phyloP scores from a whole-genome alignment of 148 eudicot species.

The Heliosperma pusillum region DNA sequence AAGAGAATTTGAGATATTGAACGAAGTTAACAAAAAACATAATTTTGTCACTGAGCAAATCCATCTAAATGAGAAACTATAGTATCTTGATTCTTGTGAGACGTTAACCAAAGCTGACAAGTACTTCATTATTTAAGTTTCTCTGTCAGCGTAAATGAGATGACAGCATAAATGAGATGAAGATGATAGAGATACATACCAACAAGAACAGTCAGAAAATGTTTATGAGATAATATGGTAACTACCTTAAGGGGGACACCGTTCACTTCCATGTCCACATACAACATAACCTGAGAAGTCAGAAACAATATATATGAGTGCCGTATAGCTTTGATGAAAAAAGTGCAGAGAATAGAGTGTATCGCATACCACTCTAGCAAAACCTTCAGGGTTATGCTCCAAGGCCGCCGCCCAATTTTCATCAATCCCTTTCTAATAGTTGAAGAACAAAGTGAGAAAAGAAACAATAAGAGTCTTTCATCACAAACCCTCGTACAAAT shows the following conservation, averaged over 20 bases:
- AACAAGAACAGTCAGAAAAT: neutral
- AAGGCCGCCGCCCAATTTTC: conserved; percentile 98
- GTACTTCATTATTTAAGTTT: neutral
- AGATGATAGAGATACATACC: neutral
- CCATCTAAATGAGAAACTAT: conserved; percentile 1
- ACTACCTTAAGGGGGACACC: conserved; percentile 96
- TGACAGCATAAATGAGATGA: neutral
- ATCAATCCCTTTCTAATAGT: conserved; percentile 86
- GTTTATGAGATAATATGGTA: neutral
- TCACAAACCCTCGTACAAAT: neutral
- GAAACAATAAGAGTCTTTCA: neutral
- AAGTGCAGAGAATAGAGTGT: neutral
- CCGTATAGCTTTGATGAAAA: neutral
- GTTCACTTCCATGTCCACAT: conserved; percentile 99
- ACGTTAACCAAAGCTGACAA: neutral
- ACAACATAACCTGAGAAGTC: conserved; percentile 80
- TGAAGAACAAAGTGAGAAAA: conserved; percentile 20
- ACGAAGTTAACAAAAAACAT: neutral
- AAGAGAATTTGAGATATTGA: neutral
- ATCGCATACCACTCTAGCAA: conserved; percentile 88
- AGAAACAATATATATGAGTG: conserved; percentile 6
- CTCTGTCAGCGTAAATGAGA: neutral
- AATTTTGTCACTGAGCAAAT: neutral
- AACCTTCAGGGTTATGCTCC: conserved; percentile 94
- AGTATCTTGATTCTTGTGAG: neutral